Percentiles rank a stretch among this genome's conserved stretches.
phyloP scores from a whole-genome alignment of 202 grass and related monocot species.

The Panicum hallii region DNA sequence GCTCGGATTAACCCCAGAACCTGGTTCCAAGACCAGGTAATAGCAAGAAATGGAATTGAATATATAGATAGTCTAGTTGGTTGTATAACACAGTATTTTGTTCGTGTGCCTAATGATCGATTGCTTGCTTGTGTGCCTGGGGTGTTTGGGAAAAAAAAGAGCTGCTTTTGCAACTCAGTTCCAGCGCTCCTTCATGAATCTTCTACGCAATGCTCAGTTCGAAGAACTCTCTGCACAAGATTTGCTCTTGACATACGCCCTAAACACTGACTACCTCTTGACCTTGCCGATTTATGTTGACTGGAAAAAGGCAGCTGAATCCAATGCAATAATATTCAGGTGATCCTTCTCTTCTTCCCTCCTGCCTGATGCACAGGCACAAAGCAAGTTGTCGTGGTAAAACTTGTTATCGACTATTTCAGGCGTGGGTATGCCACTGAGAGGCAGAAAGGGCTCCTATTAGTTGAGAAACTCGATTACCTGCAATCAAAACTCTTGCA shows the following conservation, averaged over 20 bases:
- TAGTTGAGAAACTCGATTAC: slow-evolving; percentile 95
- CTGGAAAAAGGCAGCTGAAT: slow-evolving; percentile 85
- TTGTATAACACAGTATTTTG: background rate
- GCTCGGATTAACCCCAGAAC: slow-evolving; percentile 54
- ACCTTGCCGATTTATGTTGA: slow-evolving; percentile 87
- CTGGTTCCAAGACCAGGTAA: slow-evolving; percentile 48
- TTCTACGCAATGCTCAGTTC: slow-evolving; percentile 89
- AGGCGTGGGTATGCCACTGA: slow-evolving; percentile 94
- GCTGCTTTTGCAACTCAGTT: slow-evolving; percentile 73
- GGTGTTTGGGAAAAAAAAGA: slow-evolving; percentile 27
- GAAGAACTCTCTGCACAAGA: slow-evolving; percentile 85
- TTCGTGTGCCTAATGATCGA: background rate
- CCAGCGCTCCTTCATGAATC: slow-evolving; percentile 90
- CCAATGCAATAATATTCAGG: slow-evolving; percentile 97
- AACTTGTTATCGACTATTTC: background rate
- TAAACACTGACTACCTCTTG: slow-evolving; percentile 87
- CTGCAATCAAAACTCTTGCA: slow-evolving; percentile 89
- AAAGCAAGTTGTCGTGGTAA: background rate
- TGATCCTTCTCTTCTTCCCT: slow-evolving; percentile 18
- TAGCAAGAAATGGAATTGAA: background rate
- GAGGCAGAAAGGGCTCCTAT: slow-evolving; percentile 75
- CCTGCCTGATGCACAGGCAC: background rate
- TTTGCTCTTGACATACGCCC: slow-evolving; percentile 68
- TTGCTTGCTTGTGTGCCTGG: background rate
- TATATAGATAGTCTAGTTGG: background rate